phyloP scores from a whole-genome alignment of 352 stramenopile genomes.

The Globisporangium spinosum region DNA sequence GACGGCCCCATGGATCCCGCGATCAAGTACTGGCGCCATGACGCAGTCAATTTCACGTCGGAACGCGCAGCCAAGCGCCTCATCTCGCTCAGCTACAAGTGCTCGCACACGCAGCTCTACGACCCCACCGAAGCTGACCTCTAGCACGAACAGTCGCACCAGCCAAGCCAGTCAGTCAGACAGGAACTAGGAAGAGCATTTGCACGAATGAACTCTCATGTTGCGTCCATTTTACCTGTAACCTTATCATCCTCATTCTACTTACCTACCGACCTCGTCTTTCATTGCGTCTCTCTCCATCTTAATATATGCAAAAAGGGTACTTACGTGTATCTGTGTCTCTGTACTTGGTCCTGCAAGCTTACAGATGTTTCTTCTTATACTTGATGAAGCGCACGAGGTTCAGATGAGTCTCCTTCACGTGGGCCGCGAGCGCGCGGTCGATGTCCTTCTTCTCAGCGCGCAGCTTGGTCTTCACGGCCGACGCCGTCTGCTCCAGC shows the following conservation, averaged over 20 bases:
- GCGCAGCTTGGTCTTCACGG: conserved; percentile 70
- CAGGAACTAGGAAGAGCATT: too few relatives aligned
- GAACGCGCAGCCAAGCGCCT: conserved; percentile 61
- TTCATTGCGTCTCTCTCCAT: neutral
- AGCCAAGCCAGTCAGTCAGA: neutral
- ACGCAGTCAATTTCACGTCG: conserved; percentile 34
- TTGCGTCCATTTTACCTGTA: neutral
- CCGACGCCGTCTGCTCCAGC: conserved; percentile 57
- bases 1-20: conserved; percentile 52
- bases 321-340: neutral
- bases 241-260: neutral
- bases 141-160: neutral
- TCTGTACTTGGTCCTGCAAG: neutral
- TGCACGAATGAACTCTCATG: neutral
- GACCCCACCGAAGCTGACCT: conserved; percentile 30
- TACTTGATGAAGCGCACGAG: conserved; percentile 90
- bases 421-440: conserved; percentile 69
- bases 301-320: conserved; percentile 7
- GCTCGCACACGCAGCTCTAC: conserved; percentile 62
- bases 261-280: neutral
- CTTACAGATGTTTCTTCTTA: conserved; percentile 86
- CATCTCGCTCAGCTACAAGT: conserved; percentile 68
- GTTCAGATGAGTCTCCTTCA: conserved; percentile 87
- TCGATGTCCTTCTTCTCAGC: conserved; percentile 77
- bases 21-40: conserved; percentile 59